A percentile compares a stretch with the other conserved stretches of the same genome.
These are phyloP conservation scores for Lactifluus rugatus DNA, from an alignment of 768 basidiomycete species.

Conservation along the genomic window DNA sequence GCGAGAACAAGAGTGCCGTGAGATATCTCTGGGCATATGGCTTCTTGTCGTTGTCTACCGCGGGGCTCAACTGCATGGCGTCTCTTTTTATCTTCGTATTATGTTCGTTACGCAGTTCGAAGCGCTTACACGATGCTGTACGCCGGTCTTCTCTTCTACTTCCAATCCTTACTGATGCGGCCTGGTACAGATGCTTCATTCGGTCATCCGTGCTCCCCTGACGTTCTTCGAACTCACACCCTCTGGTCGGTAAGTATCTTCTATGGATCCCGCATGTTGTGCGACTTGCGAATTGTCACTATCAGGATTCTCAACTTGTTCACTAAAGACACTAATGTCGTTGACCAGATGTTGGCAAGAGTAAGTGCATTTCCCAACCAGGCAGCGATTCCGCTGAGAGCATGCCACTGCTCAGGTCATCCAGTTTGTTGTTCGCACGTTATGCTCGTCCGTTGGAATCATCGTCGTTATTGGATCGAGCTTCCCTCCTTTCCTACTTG, in stretches of 20 bases:
- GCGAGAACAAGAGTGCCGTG: slow-evolving; percentile 48
- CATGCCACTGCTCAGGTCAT: slow-evolving; percentile 37
- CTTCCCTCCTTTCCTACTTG: slow-evolving; percentile 74
- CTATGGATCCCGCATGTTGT: not conserved
- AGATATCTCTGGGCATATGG: slow-evolving; percentile 58
- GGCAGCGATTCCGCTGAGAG: not conserved
- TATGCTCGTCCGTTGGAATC: slow-evolving; percentile 48
- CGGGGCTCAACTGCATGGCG: slow-evolving; percentile 42
- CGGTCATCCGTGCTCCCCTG: slow-evolving; percentile 75
- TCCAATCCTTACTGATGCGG: not conserved
- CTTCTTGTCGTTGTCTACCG: slow-evolving; percentile 49
- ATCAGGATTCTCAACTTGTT: slow-evolving; percentile 80
- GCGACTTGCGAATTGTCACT: not conserved
- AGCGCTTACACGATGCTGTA: slow-evolving; percentile 67
- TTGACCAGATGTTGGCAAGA: slow-evolving; percentile 74
- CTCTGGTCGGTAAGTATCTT: slow-evolving; percentile 51
- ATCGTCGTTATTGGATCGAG: slow-evolving; percentile 66
- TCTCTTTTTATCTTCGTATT: slow-evolving; percentile 67
- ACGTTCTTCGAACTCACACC: slow-evolving; percentile 89
- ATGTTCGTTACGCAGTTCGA: slow-evolving; percentile 66
- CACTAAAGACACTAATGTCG: slow-evolving; percentile 77
- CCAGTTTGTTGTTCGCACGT: slow-evolving; percentile 57
- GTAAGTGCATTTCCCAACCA: slow-evolving; percentile 24
- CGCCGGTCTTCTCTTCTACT: slow-evolving; percentile 21
- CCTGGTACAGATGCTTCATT: slow-evolving; percentile 54